Base-by-base conservation (phyloP, 768 basidiomycete species). In the Obba rivulosa region DNA sequence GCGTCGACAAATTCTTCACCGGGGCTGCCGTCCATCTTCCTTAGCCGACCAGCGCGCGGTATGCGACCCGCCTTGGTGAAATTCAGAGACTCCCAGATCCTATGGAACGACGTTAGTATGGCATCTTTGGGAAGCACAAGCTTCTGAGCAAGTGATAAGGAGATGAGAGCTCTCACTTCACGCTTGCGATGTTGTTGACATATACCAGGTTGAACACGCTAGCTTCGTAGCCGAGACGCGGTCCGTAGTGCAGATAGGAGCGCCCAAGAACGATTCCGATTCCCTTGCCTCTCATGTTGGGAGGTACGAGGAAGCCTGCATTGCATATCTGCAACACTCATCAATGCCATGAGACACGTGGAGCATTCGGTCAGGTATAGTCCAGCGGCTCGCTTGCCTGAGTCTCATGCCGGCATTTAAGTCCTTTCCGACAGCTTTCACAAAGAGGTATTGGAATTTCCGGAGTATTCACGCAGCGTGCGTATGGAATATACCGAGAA, bases 171-270 rank as follows among this genome's bases (percentile, higher is more conserved):
- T 64, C 74, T 57, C 51, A 83, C 86, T 72, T 78, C 51, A 85
- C 63, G 38, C 85, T 86, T 16, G 91, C 90, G 38, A 68, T 58
- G 67, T 95, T 96, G 62, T 85, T 90, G 21, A 82, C 80, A 64
- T 87, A 95, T 34, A 96, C 92, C 37, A 96, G 76, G 63, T 96
- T 95, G 74, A 96, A 95, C 21, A 95, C 81, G 60, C 84, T 87
- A 3, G 78, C 84, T 56, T 78, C 71, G 67, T 87, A 87, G 28
- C 88, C 91, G 20, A 93, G 69, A 34, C 68, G 70, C 0, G 92
- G 94, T 1, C 80, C 94, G 58, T 90, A 91, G 62, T 86, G 69
- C 17, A 94, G 68, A 66, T 80, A 96, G 2, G 88, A 88, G 51
- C 74, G 76, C 3, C 87, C 92, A 34, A 97, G 77, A 7, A 78